Base-by-base conservation (phyloP, 202 grass and related monocot genomes). In the Schoenoplectus triqueter region DNA sequence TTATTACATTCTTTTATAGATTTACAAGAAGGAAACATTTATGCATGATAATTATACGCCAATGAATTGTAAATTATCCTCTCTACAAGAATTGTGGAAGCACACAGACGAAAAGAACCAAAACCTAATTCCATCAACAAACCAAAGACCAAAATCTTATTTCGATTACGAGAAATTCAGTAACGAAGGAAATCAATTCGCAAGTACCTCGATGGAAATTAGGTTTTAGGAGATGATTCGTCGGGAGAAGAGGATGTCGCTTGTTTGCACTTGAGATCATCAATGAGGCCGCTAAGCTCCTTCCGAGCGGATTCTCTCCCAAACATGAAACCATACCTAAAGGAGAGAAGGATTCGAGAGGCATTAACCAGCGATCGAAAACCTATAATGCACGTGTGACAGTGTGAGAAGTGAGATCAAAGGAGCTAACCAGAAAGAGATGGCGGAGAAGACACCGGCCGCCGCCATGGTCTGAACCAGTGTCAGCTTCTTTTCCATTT, bases 251-350 rank as follows among this genome's bases (percentile, higher is more conserved):
- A 31, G 4, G 89, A 44, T 3, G 11, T 1, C 2, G 66, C 7
- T 8, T 86, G 70, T 41, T 73, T 22, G 14, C 45, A 74, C 42
- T 89, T 90, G 49, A 96, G 96, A 41, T 96, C 93, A 17, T 99
- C 87, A 14, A 96, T 96, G 51, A 99, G 85, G 21, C 88, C 93
- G 39, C 88, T 85, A 56, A 99, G 93, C 86, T 96, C 96, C 46
- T 92, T 92, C 10, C 96, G 88, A 50, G 96, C 89, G 1, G 90
- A 99, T 84, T 99, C 96, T 88, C 92, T 99, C 78, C 93, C 93
- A 49, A 96, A 99, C 96, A 96, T 99, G 93, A 94, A 99, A 0
- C 96, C 93, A 4, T 99, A 96, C 96, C 96, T 98, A 66, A 61
- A 83, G 21, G 73, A 54, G 56, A 61, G 7, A 65, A 1, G 7